Base-by-base conservation (phyloP, 2,329 filamentous ascomycete species). In the Xylaria multiplex region DNA sequence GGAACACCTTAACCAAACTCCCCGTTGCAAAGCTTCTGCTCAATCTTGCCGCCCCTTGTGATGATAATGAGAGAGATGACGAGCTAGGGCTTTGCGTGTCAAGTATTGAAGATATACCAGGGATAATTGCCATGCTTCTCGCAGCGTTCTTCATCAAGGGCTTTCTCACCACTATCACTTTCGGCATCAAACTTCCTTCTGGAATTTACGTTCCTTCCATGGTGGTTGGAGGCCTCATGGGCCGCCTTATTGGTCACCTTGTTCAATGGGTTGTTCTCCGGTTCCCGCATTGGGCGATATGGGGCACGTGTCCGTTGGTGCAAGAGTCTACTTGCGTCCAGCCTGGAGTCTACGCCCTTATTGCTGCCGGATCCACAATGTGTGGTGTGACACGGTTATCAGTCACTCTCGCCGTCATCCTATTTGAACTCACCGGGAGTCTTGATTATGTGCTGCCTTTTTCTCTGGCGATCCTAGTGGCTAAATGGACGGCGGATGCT, bases 141-240 rank as follows among this genome's bases (percentile, higher is more conserved):
- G 79, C 90, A 19, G 95, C 95, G 0, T 96, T 98, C 70, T 80
- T 97, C 30, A 91, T 98, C 81, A 99, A 99, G 77, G 91, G 93
- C 0, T 83, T 95, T 52, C 81, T 99, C 48, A 98, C 96, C 0
- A 90, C 91, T 52, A 90, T 97, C 70, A 97, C 95, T 0, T 98
- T 98, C 79, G 95, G 95, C 30, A 94, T 97, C 84, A 98, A 98
- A 84, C 90, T 98, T 0, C 96, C 96, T 9, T 93, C 95, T 0
- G 96, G 96, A 69, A 97, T 99, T 72, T 99, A 99, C 73, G 94
- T 99, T 1, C 96, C 96, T 2, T 97, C 95, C 73, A 99, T 99
- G 96, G 96, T 98, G 32, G 93, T 98, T 19, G 96, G 96, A 70
- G 96, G 96, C 74, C 82, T 99, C 19, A 90, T 97, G 82, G 95